Conservation (phyloP, 1,139 yeast species). For the Nematodospora anomalae region DNA sequence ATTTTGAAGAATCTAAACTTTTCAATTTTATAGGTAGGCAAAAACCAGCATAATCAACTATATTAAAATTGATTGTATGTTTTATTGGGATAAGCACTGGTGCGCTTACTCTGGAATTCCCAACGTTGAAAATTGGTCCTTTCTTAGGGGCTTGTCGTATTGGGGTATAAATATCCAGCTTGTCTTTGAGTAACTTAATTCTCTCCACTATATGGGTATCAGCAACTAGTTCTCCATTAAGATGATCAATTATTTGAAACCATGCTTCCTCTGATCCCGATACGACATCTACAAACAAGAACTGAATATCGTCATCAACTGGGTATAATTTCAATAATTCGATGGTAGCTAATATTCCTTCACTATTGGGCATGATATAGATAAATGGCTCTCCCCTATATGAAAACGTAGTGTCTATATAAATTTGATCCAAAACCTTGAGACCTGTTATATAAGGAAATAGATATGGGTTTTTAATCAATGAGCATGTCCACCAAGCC, state of each 20-base stretch:
- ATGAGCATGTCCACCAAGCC: conserved; percentile 46
- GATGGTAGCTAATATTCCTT: conserved; percentile 40
- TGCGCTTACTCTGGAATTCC: conserved; percentile 3
- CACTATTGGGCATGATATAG: conserved; percentile 41
- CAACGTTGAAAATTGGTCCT: conserved; percentile 12
- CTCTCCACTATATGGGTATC: conserved; percentile 24
- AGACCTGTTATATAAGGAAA: conserved; percentile 43
- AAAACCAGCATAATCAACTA: conserved; percentile 32
- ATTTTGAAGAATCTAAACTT: conserved; percentile 18
- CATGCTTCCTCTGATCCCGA: conserved; percentile 61
- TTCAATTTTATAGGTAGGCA: conserved; percentile 27
- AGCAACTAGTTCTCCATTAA: conserved; percentile 35
- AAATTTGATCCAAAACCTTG: conserved; percentile 39
- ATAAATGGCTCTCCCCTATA: conserved; percentile 52
- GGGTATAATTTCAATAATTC: conserved; percentile 45
- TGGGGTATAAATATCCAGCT: conserved; percentile 5
- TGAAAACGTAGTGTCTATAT: conserved; percentile 58
- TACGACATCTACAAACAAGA: conserved; percentile 42
- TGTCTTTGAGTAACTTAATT: conserved; percentile 11
- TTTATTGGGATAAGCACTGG: conserved; percentile 20
- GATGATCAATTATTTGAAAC: conserved; percentile 36
- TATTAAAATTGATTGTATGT: conserved; percentile 44
- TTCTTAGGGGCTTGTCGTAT: not conserved
- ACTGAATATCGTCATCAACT: conserved; percentile 36
- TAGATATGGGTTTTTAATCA: conserved; percentile 39